Conservation (phyloP, 768 basidiomycete species). For the Cyathus striatus region DNA sequence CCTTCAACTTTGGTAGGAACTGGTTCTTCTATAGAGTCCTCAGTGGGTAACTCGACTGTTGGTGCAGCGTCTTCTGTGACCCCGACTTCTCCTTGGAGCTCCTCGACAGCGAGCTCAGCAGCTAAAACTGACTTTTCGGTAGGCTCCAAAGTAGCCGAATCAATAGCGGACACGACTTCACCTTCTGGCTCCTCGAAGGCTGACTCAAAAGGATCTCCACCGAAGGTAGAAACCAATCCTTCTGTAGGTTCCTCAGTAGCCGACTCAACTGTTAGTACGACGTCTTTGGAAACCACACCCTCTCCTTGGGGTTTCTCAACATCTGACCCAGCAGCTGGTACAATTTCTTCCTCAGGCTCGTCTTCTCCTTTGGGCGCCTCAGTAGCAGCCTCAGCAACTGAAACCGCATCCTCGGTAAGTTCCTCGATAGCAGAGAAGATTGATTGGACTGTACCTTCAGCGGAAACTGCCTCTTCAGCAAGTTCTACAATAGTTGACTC, state of each 20-base stretch:
- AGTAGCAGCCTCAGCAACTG: not conserved
- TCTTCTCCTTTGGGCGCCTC: not conserved
- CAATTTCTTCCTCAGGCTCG: not conserved
- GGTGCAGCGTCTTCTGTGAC: not conserved
- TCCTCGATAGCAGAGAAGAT: not conserved
- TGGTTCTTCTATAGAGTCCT: not conserved
- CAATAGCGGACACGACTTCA: not conserved
- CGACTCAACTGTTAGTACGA: too few species aligned
- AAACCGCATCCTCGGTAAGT: too few species aligned
- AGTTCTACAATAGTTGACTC: too few species aligned
- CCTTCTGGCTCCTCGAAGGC: not conserved
- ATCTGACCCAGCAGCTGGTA: not conserved
- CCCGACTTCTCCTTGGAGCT: not conserved
- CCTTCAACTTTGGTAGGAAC: too few species aligned
- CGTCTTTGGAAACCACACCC: too few species aligned
- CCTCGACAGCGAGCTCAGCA: not conserved
- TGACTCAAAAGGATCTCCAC: not conserved
- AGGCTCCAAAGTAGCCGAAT: not conserved
- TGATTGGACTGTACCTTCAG: not conserved
- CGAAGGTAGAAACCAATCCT: too few species aligned
- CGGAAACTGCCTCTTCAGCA: too few species aligned
- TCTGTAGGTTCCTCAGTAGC: too few species aligned
- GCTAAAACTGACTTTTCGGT: not conserved
- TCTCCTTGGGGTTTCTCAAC: too few species aligned
- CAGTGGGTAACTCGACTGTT: not conserved